These are phyloP conservation scores for Albatrellus ellisii DNA, from an alignment of 768 basidiomycete species.

Conservation along the genomic window DNA sequence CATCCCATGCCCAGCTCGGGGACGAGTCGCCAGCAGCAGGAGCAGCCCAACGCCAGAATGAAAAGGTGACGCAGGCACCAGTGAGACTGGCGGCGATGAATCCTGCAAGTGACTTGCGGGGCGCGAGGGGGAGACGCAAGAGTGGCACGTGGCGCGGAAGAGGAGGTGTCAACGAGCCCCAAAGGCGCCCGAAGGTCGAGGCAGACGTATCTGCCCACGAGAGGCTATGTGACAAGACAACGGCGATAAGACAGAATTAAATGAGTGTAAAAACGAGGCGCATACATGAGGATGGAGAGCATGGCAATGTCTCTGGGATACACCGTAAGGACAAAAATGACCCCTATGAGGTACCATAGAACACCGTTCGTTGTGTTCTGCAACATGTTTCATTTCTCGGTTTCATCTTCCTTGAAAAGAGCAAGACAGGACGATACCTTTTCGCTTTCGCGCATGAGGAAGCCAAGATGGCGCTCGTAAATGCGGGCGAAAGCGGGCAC, in stretches of 20 bases:
- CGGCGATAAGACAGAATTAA: conserved; percentile 1
- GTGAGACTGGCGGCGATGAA: conserved; percentile 70
- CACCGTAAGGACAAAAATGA: conserved; percentile 56
- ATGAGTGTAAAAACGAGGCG: conserved; percentile 1
- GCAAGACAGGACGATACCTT: conserved; percentile 30
- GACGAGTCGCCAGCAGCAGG: conserved; percentile 28
- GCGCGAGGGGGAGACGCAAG: conserved; percentile 55
- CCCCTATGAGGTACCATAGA: conserved; percentile 85
- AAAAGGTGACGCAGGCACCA: conserved; percentile 48
- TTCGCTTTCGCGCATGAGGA: conserved; percentile 86
- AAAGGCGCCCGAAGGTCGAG: conserved; percentile 83
- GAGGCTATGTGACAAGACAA: conserved; percentile 36
- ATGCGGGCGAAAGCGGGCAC: conserved; percentile 48
- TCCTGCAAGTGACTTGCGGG: conserved; percentile 76
- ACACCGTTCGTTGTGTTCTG: conserved; percentile 74
- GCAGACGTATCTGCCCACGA: conserved; percentile 96
- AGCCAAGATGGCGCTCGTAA: conserved; percentile 63
- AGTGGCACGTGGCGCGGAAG: conserved; percentile 37
- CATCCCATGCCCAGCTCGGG: conserved; percentile 44
- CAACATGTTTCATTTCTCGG: too few species aligned
- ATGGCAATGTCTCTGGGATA: conserved; percentile 83
- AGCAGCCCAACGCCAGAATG: conserved; percentile 60
- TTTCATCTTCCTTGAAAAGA: neutral
- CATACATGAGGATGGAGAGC: conserved; percentile 72
- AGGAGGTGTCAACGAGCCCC: conserved; percentile 52